A percentile compares a stretch with the other conserved stretches of the same genome.
phyloP scores from a whole-genome alignment of 208 protist genomes.

The Plasmodiophora brassicae region DNA sequence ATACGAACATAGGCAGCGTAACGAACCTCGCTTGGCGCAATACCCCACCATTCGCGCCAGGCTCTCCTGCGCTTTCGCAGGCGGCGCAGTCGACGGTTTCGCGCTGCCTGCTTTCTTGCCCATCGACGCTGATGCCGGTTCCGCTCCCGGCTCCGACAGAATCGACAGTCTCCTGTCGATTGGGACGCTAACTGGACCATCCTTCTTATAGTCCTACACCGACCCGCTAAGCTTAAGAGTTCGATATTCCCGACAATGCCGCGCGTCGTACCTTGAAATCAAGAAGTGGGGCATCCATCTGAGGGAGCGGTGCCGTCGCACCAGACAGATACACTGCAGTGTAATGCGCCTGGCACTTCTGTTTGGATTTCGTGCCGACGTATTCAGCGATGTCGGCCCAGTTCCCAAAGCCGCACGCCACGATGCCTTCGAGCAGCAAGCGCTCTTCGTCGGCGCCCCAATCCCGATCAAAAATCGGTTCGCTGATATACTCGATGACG shows the following conservation, averaged over 20 bases:
- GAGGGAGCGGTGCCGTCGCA: not conserved
- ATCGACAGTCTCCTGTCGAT: not conserved
- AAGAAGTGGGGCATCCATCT: not conserved
- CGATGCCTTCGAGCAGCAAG: not conserved
- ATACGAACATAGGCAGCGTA: too few relatives aligned
- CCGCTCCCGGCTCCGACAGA: not conserved
- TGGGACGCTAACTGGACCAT: not conserved
- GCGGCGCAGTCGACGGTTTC: not conserved
- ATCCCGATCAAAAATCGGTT: conserved; percentile 14
- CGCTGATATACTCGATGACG: conserved; percentile 16
- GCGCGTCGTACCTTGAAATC: not conserved
- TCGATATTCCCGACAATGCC: not conserved
- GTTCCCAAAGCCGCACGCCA: not conserved
- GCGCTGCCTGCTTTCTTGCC: not conserved
- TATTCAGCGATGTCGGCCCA: conserved; percentile 10
- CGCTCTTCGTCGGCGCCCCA: conserved; percentile 16
- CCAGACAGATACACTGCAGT: not conserved
- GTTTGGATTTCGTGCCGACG: not conserved
- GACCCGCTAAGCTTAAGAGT: not conserved
- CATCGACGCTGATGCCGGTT: not conserved
- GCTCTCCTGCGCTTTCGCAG: conserved; percentile 6
- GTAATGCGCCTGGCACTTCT: conserved; percentile 24
- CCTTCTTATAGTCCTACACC: not conserved
- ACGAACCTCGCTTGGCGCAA: not conserved
- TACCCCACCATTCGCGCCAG: not conserved